Evolutionary conservation across 352 stramenopile species (phyloP).

Genomic region (Thraustochytrium striatum): DNA sequence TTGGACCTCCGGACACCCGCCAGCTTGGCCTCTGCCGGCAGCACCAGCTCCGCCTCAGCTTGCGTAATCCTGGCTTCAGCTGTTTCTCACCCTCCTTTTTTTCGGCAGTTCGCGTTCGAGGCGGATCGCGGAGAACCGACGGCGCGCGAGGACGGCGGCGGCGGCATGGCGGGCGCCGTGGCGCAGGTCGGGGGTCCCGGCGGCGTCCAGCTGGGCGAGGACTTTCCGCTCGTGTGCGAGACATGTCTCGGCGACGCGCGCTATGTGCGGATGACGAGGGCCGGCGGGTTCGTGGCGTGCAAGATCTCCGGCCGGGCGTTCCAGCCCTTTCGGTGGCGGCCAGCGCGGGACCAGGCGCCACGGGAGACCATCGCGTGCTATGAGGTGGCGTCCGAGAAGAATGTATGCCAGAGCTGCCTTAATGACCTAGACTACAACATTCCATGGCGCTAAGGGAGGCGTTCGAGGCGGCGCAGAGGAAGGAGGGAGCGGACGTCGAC

Average conservation of each 20-base stretch:
- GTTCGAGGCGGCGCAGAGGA: neutral
- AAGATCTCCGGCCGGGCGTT: constrained; percentile 21
- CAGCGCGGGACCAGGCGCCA: neutral
- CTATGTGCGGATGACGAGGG: constrained; percentile 35
- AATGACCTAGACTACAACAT: constrained; percentile 41
- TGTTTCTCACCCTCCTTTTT: too few species aligned
- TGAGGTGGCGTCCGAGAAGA: constrained; percentile 36
- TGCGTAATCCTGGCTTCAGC: too few species aligned
- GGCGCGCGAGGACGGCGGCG: too few species aligned
- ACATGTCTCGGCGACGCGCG: constrained; percentile 19
- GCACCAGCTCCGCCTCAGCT: too few species aligned
- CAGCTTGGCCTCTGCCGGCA: too few species aligned
- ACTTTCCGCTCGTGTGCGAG: constrained; percentile 47
- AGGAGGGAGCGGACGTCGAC: neutral
- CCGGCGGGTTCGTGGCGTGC: neutral
- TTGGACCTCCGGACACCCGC: too few species aligned
- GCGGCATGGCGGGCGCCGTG: too few species aligned
- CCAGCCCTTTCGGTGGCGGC: constrained; percentile 15
- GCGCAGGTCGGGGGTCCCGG: too few species aligned
- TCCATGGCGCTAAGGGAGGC: constrained; percentile 27
- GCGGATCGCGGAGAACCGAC: too few species aligned
- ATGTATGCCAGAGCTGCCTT: constrained; percentile 40
- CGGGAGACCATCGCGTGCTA: constrained; percentile 30
- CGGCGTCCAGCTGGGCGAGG: constrained; percentile 19
- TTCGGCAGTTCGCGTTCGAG: too few species aligned